Evolutionary conservation across 2,329 filamentous ascomycete genomes (phyloP).

Genomic region (Coniochaeta sp.): DNA sequence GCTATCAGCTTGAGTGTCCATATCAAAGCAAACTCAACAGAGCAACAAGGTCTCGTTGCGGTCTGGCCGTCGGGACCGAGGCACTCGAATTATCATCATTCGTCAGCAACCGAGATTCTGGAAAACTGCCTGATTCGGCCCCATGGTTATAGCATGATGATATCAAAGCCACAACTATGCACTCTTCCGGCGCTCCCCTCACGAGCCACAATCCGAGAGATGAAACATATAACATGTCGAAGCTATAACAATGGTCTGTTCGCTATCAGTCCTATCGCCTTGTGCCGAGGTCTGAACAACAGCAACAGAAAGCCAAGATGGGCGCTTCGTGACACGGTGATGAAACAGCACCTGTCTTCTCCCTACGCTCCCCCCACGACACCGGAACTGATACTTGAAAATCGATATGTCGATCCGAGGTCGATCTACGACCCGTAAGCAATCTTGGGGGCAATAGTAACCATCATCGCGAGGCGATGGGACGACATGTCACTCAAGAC

Average conservation of each 20-base stretch:
- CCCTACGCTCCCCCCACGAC: neutral
- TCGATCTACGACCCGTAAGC: neutral
- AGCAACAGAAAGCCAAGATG: neutral
- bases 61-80: neutral
- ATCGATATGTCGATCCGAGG: neutral
- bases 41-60: neutral
- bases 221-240: neutral
- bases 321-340: conserved; percentile 2
- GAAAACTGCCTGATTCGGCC: neutral
- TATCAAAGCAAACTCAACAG: neutral
- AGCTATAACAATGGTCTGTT: neutral
- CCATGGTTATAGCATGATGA: neutral
- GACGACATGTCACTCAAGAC: neutral
- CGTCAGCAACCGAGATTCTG: neutral
- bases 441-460: neutral
- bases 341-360: conserved; percentile 16
- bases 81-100: neutral
- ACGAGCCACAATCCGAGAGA: neutral
- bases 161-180: neutral
- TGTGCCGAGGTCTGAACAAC: neutral
- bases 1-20: neutral
- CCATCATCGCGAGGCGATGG: neutral
- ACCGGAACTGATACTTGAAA: neutral
- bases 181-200: neutral
- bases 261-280: neutral